Evolutionary conservation across 2,329 filamentous ascomycete species (phyloP).

Genomic region (Aspergillus sp.): DNA sequence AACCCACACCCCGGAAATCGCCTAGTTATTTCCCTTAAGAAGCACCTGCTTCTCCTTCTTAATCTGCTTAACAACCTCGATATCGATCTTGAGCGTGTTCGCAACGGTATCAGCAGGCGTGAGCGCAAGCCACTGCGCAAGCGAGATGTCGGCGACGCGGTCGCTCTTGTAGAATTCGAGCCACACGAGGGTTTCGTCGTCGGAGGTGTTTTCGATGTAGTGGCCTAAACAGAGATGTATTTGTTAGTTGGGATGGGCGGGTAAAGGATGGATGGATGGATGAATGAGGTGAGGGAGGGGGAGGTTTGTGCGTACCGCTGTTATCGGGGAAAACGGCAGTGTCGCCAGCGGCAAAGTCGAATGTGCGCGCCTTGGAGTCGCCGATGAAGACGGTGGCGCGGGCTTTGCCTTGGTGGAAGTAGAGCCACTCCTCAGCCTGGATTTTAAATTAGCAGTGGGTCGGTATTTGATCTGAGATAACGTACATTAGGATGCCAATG

Average conservation of each 20-base stretch:
- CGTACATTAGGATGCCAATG: slow-evolving; percentile 72
- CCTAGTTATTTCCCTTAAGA: slow-evolving; percentile 5
- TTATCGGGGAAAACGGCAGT: slow-evolving; percentile 70
- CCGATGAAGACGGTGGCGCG: slow-evolving; percentile 70
- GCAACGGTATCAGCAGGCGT: slow-evolving; percentile 52
- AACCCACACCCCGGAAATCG: too few relatives aligned
- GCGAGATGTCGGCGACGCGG: slow-evolving; percentile 66
- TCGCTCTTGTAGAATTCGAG: slow-evolving; percentile 73
- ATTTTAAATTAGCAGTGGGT: background rate
- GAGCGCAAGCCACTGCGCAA: slow-evolving; percentile 72
- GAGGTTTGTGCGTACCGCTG: slow-evolving; percentile 36
- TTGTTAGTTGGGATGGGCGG: background rate
- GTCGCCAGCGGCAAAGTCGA: slow-evolving; percentile 70
- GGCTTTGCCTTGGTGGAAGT: slow-evolving; percentile 67
- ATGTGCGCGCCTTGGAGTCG: slow-evolving; percentile 64
- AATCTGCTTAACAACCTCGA: slow-evolving; percentile 18
- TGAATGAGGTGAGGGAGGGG: background rate
- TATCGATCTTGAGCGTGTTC: slow-evolving; percentile 17
- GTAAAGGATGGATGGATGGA: background rate
- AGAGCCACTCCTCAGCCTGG: slow-evolving; percentile 68
- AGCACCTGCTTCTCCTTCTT: slow-evolving; percentile 19
- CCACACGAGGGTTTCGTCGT: slow-evolving; percentile 65
- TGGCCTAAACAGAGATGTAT: slow-evolving; percentile 49
- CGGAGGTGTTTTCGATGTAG: slow-evolving; percentile 71
- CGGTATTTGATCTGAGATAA: background rate